Conservation (phyloP, 2,329 filamentous ascomycete genomes). For the Paecilomyces niveus region DNA sequence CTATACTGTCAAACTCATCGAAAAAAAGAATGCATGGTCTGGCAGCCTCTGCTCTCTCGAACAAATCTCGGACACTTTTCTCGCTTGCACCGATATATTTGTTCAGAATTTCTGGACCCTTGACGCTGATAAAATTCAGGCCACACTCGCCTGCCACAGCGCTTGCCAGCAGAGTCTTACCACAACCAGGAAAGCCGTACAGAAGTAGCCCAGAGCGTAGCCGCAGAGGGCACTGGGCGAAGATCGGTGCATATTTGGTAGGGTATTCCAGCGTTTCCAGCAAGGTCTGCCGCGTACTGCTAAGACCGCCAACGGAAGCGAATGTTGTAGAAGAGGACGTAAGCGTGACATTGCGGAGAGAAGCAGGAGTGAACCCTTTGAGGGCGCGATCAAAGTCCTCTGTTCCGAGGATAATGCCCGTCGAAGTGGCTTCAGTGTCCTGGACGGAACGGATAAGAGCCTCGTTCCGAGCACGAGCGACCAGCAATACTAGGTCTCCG, state of each 20-base stretch:
- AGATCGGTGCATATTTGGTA: constrained; percentile 96
- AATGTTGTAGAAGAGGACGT: constrained; percentile 92
- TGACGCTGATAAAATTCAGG: constrained; percentile 96
- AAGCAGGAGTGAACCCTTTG: constrained; percentile 89
- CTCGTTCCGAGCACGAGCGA: constrained; percentile 82
- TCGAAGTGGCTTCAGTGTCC: constrained; percentile 42
- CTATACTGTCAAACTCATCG: constrained; percentile 97
- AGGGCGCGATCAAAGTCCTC: constrained; percentile 78
- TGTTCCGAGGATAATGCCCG: constrained; percentile 58
- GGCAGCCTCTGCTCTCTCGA: constrained; percentile 82
- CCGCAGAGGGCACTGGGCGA: constrained; percentile 90
- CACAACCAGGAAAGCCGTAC: constrained; percentile 92
- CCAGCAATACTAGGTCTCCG: constrained; percentile 78
- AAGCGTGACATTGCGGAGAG: constrained; percentile 85
- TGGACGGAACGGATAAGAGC: constrained; percentile 78
- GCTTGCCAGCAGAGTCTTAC: constrained; percentile 90
- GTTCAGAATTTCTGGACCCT: constrained; percentile 95
- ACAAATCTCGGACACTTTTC: constrained; percentile 90
- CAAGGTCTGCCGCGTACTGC: constrained; percentile 79
- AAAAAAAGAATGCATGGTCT: constrained; percentile 95
- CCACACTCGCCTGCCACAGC: constrained; percentile 97
- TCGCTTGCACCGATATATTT: constrained; percentile 98
- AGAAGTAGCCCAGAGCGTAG: constrained; percentile 85
- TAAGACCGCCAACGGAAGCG: constrained; percentile 80
- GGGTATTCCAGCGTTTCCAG: constrained; percentile 95